These are phyloP conservation scores for Manihot esculenta DNA, from an alignment of 441 rosid genomes.

Conservation along the genomic window DNA sequence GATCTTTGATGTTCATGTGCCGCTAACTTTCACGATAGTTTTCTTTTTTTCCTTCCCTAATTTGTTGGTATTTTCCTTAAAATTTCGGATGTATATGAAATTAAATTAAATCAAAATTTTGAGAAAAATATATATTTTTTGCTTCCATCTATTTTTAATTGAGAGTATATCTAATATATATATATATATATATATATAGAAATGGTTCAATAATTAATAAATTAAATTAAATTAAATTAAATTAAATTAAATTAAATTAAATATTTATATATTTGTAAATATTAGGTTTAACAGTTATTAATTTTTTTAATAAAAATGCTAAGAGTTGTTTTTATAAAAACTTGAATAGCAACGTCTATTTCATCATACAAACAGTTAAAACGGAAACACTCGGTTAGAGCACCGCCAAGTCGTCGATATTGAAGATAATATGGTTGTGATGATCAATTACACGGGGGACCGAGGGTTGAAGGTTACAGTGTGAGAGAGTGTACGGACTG, in stretches of 20 bases:
- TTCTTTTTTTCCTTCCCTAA: background rate
- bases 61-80: background rate
- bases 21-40: slow-evolving; percentile 27
- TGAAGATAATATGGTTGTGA: slow-evolving; percentile 8
- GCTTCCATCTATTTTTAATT: background rate
- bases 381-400: background rate
- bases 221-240: too few relatives aligned
- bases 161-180: too few relatives aligned
- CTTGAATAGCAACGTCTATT: too few relatives aligned
- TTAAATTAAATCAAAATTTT: slow-evolving; percentile 23
- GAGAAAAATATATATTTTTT: slow-evolving; percentile 8
- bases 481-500: background rate
- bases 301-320: too few relatives aligned
- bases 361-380: background rate
- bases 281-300: too few relatives aligned
- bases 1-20: slow-evolving; percentile 30
- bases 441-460: background rate
- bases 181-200: too few relatives aligned
- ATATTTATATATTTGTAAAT: too few relatives aligned
- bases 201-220: too few relatives aligned
- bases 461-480: background rate
- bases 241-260: too few relatives aligned
- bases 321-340: too few relatives aligned
- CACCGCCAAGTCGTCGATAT: background rate
- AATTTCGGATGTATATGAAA: slow-evolving; percentile 22